phyloP scores from a whole-genome alignment of 768 basidiomycete species.

The Amyloporia xantha region DNA sequence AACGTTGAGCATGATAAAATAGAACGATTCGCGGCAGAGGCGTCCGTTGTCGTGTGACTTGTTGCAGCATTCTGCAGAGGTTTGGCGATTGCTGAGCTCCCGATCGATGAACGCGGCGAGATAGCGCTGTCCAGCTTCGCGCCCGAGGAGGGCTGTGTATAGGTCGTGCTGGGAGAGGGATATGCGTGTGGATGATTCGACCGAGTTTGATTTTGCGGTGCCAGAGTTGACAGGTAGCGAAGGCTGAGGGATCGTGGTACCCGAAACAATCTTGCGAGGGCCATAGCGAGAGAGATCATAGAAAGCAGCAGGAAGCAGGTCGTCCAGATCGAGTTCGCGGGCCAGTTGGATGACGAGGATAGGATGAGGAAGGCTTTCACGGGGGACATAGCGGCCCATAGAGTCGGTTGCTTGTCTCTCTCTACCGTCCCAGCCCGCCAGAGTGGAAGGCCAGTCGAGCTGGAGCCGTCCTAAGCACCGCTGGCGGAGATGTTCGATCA shows the following conservation, averaged over 20 bases:
- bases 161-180: slow-evolving; percentile 34
- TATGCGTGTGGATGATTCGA: slow-evolving; percentile 7
- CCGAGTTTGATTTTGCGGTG: slow-evolving; percentile 8
- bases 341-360: slow-evolving; percentile 67
- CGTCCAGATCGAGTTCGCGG: slow-evolving; percentile 49
- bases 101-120: slow-evolving; percentile 53
- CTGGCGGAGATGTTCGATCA: slow-evolving; percentile 58
- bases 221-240: slow-evolving; percentile 6
- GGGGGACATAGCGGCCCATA: slow-evolving; percentile 49
- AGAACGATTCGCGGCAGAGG: slow-evolving; percentile 63
- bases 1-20: slow-evolving; percentile 69
- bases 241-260: slow-evolving; percentile 32
- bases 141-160: slow-evolving; percentile 46
- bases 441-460: slow-evolving; percentile 61
- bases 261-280: slow-evolving; percentile 58
- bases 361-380: slow-evolving; percentile 56
- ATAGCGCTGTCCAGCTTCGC: slow-evolving; percentile 58
- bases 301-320: slow-evolving; percentile 61
- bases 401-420: slow-evolving; percentile 49
- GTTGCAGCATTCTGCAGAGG: slow-evolving; percentile 45
- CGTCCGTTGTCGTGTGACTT: slow-evolving; percentile 27
- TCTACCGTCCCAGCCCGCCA: slow-evolving; percentile 62
- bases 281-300: slow-evolving; percentile 73
- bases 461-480: slow-evolving; percentile 55
- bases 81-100: slow-evolving; percentile 44